Conservation (phyloP, 2,329 filamentous ascomycete species). For the Alternaria angustiovoidea region DNA sequence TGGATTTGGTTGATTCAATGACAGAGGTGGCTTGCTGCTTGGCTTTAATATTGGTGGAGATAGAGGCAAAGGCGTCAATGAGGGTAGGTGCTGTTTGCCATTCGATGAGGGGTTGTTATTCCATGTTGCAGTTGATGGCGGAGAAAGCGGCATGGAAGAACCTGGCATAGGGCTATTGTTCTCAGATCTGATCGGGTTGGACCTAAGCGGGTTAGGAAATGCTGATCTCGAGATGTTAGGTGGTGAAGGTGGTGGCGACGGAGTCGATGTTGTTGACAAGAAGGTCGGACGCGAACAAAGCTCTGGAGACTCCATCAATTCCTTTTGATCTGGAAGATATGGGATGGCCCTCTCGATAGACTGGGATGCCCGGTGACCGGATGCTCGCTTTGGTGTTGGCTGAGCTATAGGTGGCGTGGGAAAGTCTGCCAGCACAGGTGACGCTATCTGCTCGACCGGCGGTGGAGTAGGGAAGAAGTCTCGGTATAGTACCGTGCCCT, state of each 20-base stretch:
- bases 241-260: constrained; percentile 45
- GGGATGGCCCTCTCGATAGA: constrained; percentile 29
- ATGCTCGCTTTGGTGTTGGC: constrained; percentile 21
- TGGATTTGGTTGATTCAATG: constrained; percentile 43
- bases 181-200: constrained; percentile 28
- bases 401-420: constrained; percentile 29
- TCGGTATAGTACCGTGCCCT: constrained; percentile 88
- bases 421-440: constrained; percentile 17
- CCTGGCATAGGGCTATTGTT: constrained; percentile 25
- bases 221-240: constrained; percentile 31
- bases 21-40: constrained; percentile 43
- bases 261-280: constrained; percentile 45
- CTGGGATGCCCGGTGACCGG: constrained; percentile 26
- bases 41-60: constrained; percentile 46
- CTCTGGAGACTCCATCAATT: constrained; percentile 16
- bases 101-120: constrained; percentile 10
- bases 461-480: constrained; percentile 57
- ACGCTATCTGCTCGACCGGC: constrained; percentile 17
- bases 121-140: constrained; percentile 33
- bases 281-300: constrained; percentile 41
- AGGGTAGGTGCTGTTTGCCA: constrained; percentile 33
- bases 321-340: constrained; percentile 22
- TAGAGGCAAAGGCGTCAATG: constrained; percentile 42
- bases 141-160: constrained; percentile 35
- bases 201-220: constrained; percentile 36